Base-by-base conservation (phyloP, 768 basidiomycete genomes). In the Neoboletus subvelutipes region DNA sequence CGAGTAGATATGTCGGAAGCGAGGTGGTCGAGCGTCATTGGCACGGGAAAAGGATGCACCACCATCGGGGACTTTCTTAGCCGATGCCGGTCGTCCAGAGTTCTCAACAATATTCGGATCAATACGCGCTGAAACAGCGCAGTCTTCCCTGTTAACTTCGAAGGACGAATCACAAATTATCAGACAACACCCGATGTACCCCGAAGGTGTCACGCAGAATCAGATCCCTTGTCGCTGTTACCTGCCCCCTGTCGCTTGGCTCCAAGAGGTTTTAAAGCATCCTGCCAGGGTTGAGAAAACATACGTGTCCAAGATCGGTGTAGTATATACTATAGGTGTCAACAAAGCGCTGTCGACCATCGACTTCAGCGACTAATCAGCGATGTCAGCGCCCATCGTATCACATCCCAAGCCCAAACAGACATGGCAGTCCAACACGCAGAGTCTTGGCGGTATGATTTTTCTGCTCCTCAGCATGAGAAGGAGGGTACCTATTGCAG, bases 101-200 rank as follows among this genome's bases (percentile, higher is more conserved):
- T 7, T 52, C 42, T 36, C 50, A 61, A 26, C 20, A 12, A 40
- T 11, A n/a, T n/a, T n/a, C 33, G 42, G 41, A 36, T 53, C 43
- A 26, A 20, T 42, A 45, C 34, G 62, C 37, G 15, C 39, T 37
- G 61, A 45, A 52, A 55, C 57, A 50, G 29, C 42, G 33, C 57
- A 50, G 26, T 15, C 33, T 22, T 26, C 15, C 39, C 20, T 52
- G 37, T 22, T 40, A 10, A 24, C n/a, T 62, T 46, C 41, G 11
- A n/a, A 9, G 46, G 28, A 56, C 47, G 50, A 45, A 56, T 57
- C 42, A 50, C 20, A 52, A 51, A 26, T 54, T 20, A 28, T 54
- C 34, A 28, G 39, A 41, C 13, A n/a, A 46, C 40, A 37, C 34
- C 60, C 60, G 60, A 48, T 24, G 51, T 52, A 49, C 43, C 34